These are phyloP conservation scores for Chalaropsis ovoidea DNA, from an alignment of 2,329 filamentous ascomycete genomes.

Conservation along the genomic window DNA sequence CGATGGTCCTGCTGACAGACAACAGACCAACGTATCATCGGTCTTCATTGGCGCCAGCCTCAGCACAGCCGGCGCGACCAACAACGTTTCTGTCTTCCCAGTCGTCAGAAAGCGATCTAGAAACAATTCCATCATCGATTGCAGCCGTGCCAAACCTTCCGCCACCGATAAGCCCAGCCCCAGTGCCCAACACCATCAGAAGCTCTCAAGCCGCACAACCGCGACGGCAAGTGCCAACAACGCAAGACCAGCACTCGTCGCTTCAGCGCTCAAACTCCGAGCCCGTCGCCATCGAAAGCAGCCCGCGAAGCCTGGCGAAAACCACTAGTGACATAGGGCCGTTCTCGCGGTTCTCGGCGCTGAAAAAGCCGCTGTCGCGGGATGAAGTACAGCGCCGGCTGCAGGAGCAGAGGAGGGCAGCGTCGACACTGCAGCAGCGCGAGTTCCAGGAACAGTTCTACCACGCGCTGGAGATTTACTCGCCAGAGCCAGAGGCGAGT, in stretches of 20 bases:
- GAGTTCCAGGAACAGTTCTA: conserved; percentile 27
- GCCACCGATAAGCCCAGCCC: no score
- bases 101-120: neutral
- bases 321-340: conserved; percentile 21
- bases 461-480: conserved; percentile 40
- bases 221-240: neutral
- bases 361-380: conserved; percentile 26
- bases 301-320: conserved; percentile 22
- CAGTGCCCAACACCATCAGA: neutral
- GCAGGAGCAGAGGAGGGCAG: conserved; percentile 15
- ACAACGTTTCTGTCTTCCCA: neutral
- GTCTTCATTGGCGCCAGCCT: neutral
- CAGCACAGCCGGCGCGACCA: neutral
- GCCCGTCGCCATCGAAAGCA: neutral
- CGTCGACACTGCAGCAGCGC: conserved; percentile 25
- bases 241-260: neutral
- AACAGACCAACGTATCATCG: neutral
- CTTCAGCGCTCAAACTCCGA: conserved; percentile 1
- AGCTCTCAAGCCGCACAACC: neutral
- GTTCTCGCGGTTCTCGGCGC: neutral
- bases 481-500: conserved; percentile 45
- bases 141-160: neutral
- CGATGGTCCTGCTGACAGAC: neutral
- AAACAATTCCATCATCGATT: conserved; percentile 11
- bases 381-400: conserved; percentile 31